Base-by-base conservation (phyloP, 2,329 filamentous ascomycete species). In the Cytospora piceicola region DNA sequence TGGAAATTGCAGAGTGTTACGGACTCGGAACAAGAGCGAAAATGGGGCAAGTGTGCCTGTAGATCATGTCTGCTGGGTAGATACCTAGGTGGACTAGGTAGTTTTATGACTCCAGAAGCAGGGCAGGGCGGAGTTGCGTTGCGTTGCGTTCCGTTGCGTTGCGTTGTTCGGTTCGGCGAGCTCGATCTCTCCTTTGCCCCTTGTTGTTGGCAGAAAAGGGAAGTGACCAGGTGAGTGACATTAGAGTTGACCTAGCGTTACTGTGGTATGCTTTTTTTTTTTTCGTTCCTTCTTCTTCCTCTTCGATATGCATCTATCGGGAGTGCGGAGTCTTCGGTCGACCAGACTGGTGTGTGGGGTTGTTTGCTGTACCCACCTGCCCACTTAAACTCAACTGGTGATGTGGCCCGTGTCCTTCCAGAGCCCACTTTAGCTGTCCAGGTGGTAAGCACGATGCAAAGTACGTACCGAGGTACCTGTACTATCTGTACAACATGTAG, bases 1-100 rank as follows among this genome's bases (percentile, higher is more conserved):
- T 56, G 39, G 60, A 62, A 62, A 62, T 62, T 63, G 53, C 61
- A 57, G 22, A 32, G 61, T 63, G 22, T 36, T 53, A 63, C 61
- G 22, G n/a, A 46, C n/a, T 53, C 39, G 39, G 53, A 39, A 42
- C 34, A 29, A 27, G 52, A 22, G 32, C 27, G 60, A 30, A 49
- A 56, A 32, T 62, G 27, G 34, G 42, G 42, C 60, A 39, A 54
- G 51, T 11, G 27, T 29, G 51, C 42, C 42, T 49, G 42, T 22
- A 49, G 42, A 49, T 49, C 52, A 62, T 39, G 52, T 52, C 20
- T 15, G 27, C 27, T 20, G 29, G 29, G 14, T 24, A 29, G 20
- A 15, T 17, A 57, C n/a, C n/a, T n/a, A n/a, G n/a, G n/a, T n/a
- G n/a, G n/a, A n/a, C n/a, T 24, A 29, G 20, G 27, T 17, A 57